Conservation (phyloP, 345 rosid genomes). For the Theobroma cacao region DNA sequence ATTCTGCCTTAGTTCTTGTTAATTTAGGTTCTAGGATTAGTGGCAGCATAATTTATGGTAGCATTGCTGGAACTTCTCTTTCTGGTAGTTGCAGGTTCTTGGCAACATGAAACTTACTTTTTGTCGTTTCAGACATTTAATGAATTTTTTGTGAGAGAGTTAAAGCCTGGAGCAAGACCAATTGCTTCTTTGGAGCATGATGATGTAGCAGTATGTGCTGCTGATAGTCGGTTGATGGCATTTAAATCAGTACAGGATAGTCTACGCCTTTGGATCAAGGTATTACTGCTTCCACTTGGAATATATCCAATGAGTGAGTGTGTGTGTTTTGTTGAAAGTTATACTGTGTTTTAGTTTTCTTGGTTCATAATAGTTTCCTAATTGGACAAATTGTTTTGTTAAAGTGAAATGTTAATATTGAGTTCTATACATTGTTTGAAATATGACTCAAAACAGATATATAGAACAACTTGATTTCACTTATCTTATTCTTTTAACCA, state of each 20-base stretch:
- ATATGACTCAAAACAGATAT: neutral
- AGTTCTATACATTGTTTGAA: neutral
- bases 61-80: neutral
- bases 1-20: neutral
- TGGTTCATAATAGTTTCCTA: neutral
- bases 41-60: neutral
- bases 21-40: neutral
- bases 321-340: neutral
- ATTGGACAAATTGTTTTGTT: neutral
- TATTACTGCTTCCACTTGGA: conserved; percentile 18
- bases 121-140: conserved; percentile 69
- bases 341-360: neutral
- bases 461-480: neutral
- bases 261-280: conserved; percentile 89
- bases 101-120: neutral
- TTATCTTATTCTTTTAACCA: too few species aligned
- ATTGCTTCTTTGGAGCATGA: conserved; percentile 48
- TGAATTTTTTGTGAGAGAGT: conserved; percentile 85
- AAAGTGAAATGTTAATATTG: neutral
- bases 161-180: conserved; percentile 80
- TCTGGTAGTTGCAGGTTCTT: neutral
- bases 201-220: conserved; percentile 73
- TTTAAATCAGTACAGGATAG: conserved; percentile 66
- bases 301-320: neutral
- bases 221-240: conserved; percentile 89